phyloP scores from a whole-genome alignment of 371 early-diverging fungal species.

The Actinomortierella wolfii region DNA sequence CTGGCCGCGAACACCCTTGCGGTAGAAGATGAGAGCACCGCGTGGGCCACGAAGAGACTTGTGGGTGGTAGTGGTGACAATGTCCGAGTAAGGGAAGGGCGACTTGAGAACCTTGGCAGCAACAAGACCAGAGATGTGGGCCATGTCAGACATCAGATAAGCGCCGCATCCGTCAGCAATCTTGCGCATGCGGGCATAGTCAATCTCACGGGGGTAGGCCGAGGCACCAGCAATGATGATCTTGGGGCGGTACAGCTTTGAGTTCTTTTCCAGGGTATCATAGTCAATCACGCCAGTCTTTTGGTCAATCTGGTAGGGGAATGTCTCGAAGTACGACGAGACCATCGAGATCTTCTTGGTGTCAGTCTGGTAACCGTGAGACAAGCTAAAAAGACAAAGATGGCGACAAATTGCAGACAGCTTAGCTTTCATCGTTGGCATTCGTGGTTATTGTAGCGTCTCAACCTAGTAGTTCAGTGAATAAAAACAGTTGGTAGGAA shows the following conservation, averaged over 20 bases:
- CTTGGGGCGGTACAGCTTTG: conserved; percentile 94
- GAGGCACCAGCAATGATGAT: conserved; percentile 98
- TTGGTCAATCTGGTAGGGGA: conserved; percentile 96
- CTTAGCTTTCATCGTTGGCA: background rate
- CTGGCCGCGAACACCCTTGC: conserved; percentile 83
- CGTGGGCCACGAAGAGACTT: conserved; percentile 99
- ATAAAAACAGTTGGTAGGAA: background rate
- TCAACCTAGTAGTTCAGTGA: background rate
- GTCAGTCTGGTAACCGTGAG: conserved; percentile 98
- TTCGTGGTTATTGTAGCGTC: background rate
- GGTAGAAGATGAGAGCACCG: conserved; percentile 98
- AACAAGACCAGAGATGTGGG: conserved; percentile 94
- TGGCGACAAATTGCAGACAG: background rate
- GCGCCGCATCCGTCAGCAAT: conserved; percentile 88
- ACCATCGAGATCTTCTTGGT: conserved; percentile 98
- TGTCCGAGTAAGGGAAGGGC: conserved; percentile 96
- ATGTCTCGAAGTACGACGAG: conserved; percentile 96
- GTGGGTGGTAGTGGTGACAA: conserved; percentile 99
- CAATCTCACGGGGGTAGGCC: conserved; percentile 96
- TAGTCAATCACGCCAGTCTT: conserved; percentile 95
- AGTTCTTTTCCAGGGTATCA: conserved; percentile 85
- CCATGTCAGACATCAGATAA: conserved; percentile 98
- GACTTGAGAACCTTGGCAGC: conserved; percentile 88
- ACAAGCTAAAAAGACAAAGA: conserved; percentile 75
- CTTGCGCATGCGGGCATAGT: conserved; percentile 92